phyloP scores from a whole-genome alignment of 495 filamentous ascomycete genomes.

The Margaritispora aquatica region DNA sequence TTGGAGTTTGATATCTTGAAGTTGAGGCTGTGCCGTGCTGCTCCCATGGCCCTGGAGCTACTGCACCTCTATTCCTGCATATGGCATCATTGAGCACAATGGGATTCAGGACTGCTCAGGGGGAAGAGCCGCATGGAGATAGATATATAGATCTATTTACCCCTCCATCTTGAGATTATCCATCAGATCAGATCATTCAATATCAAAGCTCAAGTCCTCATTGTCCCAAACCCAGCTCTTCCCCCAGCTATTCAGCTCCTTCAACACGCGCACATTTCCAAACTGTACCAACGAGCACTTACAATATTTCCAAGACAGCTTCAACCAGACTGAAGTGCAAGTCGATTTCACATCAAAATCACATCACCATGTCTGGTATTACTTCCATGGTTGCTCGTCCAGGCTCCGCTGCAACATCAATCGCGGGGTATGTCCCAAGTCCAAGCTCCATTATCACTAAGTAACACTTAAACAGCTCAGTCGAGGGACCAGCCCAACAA shows the following conservation, averaged over 20 bases:
- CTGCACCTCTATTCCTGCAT: too few species aligned
- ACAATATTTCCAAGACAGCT: background rate
- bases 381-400: slow-evolving; percentile 7
- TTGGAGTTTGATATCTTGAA: background rate
- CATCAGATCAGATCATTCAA: background rate
- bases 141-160: background rate
- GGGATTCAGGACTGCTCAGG: background rate
- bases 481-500: slow-evolving; percentile 5
- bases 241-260: background rate
- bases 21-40: background rate
- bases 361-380: background rate
- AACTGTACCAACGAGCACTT: background rate
- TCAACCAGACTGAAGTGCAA: background rate
- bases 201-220: too few species aligned
- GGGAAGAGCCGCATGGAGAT: background rate
- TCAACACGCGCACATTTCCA: background rate
- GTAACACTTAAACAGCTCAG: slow-evolving; percentile 1
- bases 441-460: background rate
- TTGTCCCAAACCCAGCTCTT: background rate
- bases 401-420: slow-evolving; percentile 7
- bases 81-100: background rate
- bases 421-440: background rate
- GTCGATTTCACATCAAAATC: background rate
- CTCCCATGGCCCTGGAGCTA: background rate
- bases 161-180: background rate